Evolutionary conservation across 2,329 filamentous ascomycete genomes (phyloP), one percentile per base, ranked within the genome.

Genomic region (Ilyonectria destructans): DNA sequence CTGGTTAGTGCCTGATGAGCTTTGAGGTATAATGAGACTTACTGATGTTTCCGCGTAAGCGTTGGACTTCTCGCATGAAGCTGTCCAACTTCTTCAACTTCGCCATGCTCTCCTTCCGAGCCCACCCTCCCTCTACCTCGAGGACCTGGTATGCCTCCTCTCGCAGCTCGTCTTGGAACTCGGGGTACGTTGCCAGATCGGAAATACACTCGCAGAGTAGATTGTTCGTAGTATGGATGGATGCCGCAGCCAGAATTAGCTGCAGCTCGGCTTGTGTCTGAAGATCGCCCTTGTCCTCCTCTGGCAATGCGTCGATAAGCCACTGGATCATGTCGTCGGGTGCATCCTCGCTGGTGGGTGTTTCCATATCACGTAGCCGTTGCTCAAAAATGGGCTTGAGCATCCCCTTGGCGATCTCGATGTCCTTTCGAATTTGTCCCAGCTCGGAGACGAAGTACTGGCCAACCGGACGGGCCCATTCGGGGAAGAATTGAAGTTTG

Each of bases 401-500:
- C 78, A 87, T 82, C 7, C 77, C 75, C 70, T 82, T 80, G 12
- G 84, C 85, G 31, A 76, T 79, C 10, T 78, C 77, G 37, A 87
- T 79, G 67, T 87, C 84, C 49, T 77, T 78, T 9, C 78, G 78
- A 65, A 87, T 85, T 69, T 83, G 83, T 56, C 80, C 75, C 23
- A 87, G 72, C 65, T 87, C 85, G 6, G 83, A 80, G 4, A 87
- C 83, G 29, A 86, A 71, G 69, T 83, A 82, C 68, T 86, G 84
- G 1, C 80, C 85, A 1, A 82, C 52, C 1, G 85, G 85, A 2
- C 85, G 83, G 68, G 84, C 78, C 84, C 85, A 87, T 12, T 81
- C 80, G 1, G 85, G 85, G 64, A 87, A 86, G 71, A 87, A 82
- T 68, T 87, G 85, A 45, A 91, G 80, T 71, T 86, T 82, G 62